phyloP scores from a whole-genome alignment of 1,139 yeast species.

The Blastobotrys raffinosifermentans region DNA sequence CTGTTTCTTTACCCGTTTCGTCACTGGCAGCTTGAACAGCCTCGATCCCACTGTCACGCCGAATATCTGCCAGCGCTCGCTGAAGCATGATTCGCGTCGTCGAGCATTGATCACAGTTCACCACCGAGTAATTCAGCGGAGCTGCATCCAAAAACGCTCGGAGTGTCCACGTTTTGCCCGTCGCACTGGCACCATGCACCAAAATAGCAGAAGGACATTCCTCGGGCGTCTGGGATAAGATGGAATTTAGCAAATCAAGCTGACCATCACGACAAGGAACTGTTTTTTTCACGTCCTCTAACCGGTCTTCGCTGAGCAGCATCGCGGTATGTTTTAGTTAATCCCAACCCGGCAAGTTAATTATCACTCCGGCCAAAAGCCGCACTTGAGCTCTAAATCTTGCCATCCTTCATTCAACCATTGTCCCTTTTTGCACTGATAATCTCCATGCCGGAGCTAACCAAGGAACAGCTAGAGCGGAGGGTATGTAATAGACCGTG shows the following conservation, averaged over 20 bases:
- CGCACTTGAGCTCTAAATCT: too few relatives aligned
- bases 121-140: conserved; percentile 24
- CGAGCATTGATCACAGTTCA: conserved; percentile 32
- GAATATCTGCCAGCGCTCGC: conserved; percentile 29
- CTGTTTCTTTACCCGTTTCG: conserved; percentile 7
- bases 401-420: conserved; percentile 4
- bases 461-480: conserved; percentile 4
- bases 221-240: conserved; percentile 10
- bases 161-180: conserved; percentile 31
- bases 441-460: conserved; percentile 1
- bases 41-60: conserved; percentile 16
- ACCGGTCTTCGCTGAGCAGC: conserved; percentile 6
- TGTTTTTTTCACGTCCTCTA: conserved; percentile 3
- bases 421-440: conserved; percentile 6
- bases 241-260: conserved; percentile 12
- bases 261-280: conserved; percentile 13
- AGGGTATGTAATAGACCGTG: conserved; percentile 1
- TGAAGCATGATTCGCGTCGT: conserved; percentile 34
- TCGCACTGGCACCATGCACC: conserved; percentile 31
- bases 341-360: background rate
- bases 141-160: conserved; percentile 16
- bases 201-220: conserved; percentile 26
- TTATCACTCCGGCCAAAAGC: too few relatives aligned
- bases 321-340: conserved; percentile 3
- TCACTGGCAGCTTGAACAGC: background rate